A percentile compares a stretch with the other conserved stretches of the same genome.
These are phyloP conservation scores for Hypocreales sp. DNA, from an alignment of 2,329 filamentous ascomycete genomes.

Conservation along the genomic window DNA sequence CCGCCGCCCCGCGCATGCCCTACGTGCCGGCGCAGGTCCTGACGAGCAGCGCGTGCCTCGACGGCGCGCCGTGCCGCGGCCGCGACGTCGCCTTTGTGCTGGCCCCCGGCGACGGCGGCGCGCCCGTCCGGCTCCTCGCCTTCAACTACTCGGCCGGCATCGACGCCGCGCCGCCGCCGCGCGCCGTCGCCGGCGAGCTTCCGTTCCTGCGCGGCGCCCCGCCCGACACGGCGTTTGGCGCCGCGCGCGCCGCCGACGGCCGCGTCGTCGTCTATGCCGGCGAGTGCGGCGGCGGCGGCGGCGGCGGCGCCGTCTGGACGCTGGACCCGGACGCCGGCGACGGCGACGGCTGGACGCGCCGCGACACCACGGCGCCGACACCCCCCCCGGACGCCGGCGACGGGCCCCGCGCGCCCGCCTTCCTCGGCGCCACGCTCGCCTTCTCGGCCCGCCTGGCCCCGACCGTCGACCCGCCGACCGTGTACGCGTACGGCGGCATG, in stretches of 20 bases:
- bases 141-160: slow-evolving; percentile 50
- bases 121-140: slow-evolving; percentile 37
- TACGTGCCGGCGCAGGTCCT: slow-evolving; percentile 68
- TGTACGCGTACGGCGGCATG: slow-evolving; percentile 84
- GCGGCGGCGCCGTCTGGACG: slow-evolving; percentile 48
- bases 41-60: slow-evolving; percentile 28
- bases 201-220: slow-evolving; percentile 43
- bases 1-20: slow-evolving; percentile 33
- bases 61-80: slow-evolving; percentile 19
- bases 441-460: slow-evolving; percentile 50
- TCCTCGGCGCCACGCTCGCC: slow-evolving; percentile 41
- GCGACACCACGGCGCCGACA: slow-evolving; percentile 10
- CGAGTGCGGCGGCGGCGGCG: slow-evolving; percentile 43
- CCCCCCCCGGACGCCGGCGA: not conserved
- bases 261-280: slow-evolving; percentile 62
- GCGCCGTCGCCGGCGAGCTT: slow-evolving; percentile 36
- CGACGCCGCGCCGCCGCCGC: slow-evolving; percentile 26
- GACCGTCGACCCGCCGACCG: slow-evolving; percentile 32
- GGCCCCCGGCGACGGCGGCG: slow-evolving; percentile 28
- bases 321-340: slow-evolving; percentile 34
- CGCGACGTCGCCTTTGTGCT: slow-evolving; percentile 54
- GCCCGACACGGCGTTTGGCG: slow-evolving; percentile 44
- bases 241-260: slow-evolving; percentile 51
- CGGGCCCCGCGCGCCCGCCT: slow-evolving; percentile 23
- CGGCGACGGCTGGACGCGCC: slow-evolving; percentile 7